phyloP scores from a whole-genome alignment of 2,329 filamentous ascomycete species.

The Monilinia fructigena region DNA sequence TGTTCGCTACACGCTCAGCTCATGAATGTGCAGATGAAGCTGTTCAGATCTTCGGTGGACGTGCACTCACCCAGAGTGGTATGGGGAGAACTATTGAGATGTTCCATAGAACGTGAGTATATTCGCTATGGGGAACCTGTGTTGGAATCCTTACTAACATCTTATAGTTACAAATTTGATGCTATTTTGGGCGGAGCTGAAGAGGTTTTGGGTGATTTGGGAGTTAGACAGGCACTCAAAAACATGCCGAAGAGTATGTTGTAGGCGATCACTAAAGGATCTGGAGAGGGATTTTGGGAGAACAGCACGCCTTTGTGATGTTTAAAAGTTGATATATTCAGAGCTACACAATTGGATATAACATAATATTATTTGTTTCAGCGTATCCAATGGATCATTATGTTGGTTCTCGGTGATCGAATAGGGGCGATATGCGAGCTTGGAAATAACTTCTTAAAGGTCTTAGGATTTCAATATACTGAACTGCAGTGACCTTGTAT shows the following conservation, averaged over 20 bases:
- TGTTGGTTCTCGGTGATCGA: background rate
- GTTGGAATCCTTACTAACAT: background rate
- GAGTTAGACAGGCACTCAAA: conserved; percentile 80
- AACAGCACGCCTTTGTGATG: background rate
- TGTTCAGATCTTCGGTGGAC: conserved; percentile 82
- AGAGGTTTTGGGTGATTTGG: conserved; percentile 77
- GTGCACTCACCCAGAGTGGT: conserved; percentile 74
- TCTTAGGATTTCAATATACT: background rate
- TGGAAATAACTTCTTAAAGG: too few relatives aligned
- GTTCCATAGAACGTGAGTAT: conserved; percentile 65
- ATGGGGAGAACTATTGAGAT: conserved; percentile 83
- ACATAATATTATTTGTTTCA: background rate
- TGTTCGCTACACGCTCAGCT: conserved; percentile 70
- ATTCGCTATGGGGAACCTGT: conserved; percentile 40
- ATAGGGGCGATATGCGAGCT: background rate
- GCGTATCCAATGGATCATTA: background rate
- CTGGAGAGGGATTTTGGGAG: background rate
- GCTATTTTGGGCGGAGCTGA: conserved; percentile 77
- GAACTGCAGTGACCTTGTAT: background rate
- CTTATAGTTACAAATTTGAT: conserved; percentile 61
- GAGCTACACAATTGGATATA: background rate
- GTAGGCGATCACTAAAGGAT: conserved; percentile 43
- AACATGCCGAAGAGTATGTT: conserved; percentile 82
- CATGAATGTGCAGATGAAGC: conserved; percentile 83
- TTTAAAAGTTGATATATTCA: background rate